Evolutionary conservation across 495 filamentous ascomycete species (phyloP).

Genomic region (Aspergillus kassunensis): DNA sequence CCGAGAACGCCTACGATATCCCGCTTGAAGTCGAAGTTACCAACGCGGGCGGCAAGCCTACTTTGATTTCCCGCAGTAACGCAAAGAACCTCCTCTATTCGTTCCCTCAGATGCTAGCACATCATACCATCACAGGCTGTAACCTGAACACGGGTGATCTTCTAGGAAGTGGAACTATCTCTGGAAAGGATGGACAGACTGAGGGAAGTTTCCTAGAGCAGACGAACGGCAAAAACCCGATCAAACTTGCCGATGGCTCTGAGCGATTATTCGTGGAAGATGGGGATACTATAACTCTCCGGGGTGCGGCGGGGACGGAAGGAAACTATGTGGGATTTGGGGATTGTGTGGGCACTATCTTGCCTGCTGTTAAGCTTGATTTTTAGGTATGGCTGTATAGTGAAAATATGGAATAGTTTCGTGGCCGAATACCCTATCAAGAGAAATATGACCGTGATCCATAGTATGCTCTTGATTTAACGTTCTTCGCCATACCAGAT

Average conservation of each 20-base stretch:
- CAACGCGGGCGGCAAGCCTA: slow-evolving; percentile 59
- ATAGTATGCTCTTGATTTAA: no score
- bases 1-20: slow-evolving; percentile 69
- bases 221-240: slow-evolving; percentile 61
- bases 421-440: no score
- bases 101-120: slow-evolving; percentile 91
- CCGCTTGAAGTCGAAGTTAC: slow-evolving; percentile 69
- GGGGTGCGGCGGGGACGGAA: slow-evolving; percentile 60
- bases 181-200: slow-evolving; percentile 57
- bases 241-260: slow-evolving; percentile 65
- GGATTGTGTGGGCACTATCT: slow-evolving; percentile 58
- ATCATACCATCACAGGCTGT: slow-evolving; percentile 86
- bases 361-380: slow-evolving; percentile 36
- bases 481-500: no score
- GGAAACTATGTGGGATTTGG: slow-evolving; percentile 70
- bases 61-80: slow-evolving; percentile 61
- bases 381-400: no score
- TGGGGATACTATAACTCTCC: slow-evolving; percentile 72
- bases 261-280: slow-evolving; percentile 77
- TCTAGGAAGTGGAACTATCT: slow-evolving; percentile 87
- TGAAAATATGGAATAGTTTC: no score
- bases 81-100: slow-evolving; percentile 78
- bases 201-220: slow-evolving; percentile 80
- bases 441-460: no score
- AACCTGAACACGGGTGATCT: slow-evolving; percentile 78